A percentile compares a stretch with the other conserved stretches of the same genome.
Conservation (phyloP, 495 filamentous ascomycete species). For the Chaetomium cochliodes region DNA sequence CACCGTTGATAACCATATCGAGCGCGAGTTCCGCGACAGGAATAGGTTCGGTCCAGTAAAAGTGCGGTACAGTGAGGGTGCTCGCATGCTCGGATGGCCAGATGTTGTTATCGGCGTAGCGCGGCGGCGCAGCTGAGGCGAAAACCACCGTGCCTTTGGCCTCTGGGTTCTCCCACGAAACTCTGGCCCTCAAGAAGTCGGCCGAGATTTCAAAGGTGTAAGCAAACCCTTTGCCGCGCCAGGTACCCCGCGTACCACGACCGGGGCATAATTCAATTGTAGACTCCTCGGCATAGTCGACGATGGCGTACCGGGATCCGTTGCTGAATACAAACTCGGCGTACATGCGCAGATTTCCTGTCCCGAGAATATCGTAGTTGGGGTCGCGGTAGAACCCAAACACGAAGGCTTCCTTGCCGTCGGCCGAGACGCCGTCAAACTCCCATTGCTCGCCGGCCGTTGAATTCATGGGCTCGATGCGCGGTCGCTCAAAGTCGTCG, state of each 20-base stretch:
- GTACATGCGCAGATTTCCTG: not conserved
- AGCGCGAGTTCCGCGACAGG: not conserved
- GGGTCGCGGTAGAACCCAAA: slow-evolving; percentile 9
- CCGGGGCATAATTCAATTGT: not conserved
- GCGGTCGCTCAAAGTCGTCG: not conserved
- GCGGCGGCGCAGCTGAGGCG: not conserved
- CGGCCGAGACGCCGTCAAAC: not conserved
- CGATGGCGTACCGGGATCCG: not conserved
- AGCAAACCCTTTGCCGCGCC: not conserved
- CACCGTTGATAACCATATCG: not conserved
- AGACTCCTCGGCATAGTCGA: not conserved
- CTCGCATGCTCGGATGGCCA: not conserved
- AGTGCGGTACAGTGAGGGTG: not conserved
- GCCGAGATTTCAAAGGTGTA: not conserved
- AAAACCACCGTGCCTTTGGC: not conserved
- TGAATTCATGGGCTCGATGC: not conserved
- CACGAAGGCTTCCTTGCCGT: not conserved
- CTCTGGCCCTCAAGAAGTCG: not conserved
- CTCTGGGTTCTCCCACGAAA: not conserved
- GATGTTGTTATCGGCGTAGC: not conserved
- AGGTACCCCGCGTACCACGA: not conserved
- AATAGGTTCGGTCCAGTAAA: not conserved
- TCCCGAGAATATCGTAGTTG: too few relatives aligned
- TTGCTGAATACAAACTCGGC: not conserved
- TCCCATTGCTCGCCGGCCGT: not conserved